phyloP scores from a whole-genome alignment of 352 stramenopile genomes.

The Globisporangium canariense region DNA sequence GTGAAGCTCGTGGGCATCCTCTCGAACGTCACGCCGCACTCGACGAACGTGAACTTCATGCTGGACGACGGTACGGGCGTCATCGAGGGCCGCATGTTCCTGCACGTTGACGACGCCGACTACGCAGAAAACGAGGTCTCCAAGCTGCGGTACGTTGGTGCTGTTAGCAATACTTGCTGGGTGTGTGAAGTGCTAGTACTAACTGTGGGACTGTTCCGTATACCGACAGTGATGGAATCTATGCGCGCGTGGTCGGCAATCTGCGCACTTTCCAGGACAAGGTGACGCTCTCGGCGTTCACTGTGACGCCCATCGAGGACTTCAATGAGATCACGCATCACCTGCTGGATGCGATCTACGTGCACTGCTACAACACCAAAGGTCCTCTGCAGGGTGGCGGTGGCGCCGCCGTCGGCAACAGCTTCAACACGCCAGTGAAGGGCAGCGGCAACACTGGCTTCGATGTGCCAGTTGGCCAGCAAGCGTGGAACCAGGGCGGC shows the following conservation, averaged over 20 bases:
- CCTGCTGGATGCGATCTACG: conserved; percentile 92
- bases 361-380: conserved; percentile 85
- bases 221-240: conserved; percentile 62
- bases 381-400: conserved; percentile 35
- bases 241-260: conserved; percentile 90
- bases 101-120: conserved; percentile 85
- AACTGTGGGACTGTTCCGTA: background rate
- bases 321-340: conserved; percentile 97
- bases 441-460: conserved; percentile 18
- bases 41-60: conserved; percentile 90
- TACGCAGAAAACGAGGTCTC: conserved; percentile 53
- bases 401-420: conserved; percentile 16
- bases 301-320: conserved; percentile 79
- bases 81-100: conserved; percentile 90
- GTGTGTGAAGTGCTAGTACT: background rate
- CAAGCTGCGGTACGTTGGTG: conserved; percentile 38
- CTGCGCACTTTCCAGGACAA: conserved; percentile 91
- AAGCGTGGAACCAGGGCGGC: conserved; percentile 27
- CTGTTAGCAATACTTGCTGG: background rate
- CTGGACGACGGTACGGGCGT: conserved; percentile 94
- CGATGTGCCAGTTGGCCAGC: conserved; percentile 20
- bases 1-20: conserved; percentile 90
- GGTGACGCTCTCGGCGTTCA: conserved; percentile 84
- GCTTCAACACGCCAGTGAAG: conserved; percentile 41
- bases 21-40: conserved; percentile 68